A percentile compares a stretch with the other conserved stretches of the same genome.
These are phyloP conservation scores for Suillus discolor DNA, from an alignment of 768 basidiomycete species.

Conservation along the genomic window DNA sequence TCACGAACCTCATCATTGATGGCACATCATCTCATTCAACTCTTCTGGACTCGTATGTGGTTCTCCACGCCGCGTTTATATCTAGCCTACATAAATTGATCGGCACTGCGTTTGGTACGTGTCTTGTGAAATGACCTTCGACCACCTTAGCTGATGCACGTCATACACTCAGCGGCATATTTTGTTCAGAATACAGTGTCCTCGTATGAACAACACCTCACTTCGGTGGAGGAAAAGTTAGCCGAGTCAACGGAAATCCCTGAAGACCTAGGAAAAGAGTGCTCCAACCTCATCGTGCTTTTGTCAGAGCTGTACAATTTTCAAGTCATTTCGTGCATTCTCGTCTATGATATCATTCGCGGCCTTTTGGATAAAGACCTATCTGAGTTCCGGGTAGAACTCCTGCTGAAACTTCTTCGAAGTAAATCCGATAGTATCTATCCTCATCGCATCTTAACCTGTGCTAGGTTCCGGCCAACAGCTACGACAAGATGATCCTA, in stretches of 20 bases:
- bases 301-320: constrained; percentile 96
- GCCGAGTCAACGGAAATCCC: constrained; percentile 21
- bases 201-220: constrained; percentile 64
- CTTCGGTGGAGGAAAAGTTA: constrained; percentile 28
- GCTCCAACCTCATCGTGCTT: constrained; percentile 84
- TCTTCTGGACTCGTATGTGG: constrained; percentile 86
- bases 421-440: constrained; percentile 48
- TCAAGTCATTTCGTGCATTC: constrained; percentile 83
- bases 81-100: constrained; percentile 78
- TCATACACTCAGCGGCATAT: constrained; percentile 61
- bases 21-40: constrained; percentile 81
- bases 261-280: constrained; percentile 74
- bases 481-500: constrained; percentile 89
- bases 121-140: neutral
- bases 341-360: constrained; percentile 91
- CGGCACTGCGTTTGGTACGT: constrained; percentile 86
- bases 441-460: constrained; percentile 3
- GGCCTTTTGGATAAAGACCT: constrained; percentile 65
- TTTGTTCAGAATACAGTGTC: constrained; percentile 76
- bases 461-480: constrained; percentile 86
- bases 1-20: constrained; percentile 76
- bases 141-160: constrained; percentile 3
- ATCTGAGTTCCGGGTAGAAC: constrained; percentile 81
- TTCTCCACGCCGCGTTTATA: constrained; percentile 84
- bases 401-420: constrained; percentile 81